Conservation (phyloP, 1,284 basidiomycete species). For the Boletus semigastroideus region DNA sequence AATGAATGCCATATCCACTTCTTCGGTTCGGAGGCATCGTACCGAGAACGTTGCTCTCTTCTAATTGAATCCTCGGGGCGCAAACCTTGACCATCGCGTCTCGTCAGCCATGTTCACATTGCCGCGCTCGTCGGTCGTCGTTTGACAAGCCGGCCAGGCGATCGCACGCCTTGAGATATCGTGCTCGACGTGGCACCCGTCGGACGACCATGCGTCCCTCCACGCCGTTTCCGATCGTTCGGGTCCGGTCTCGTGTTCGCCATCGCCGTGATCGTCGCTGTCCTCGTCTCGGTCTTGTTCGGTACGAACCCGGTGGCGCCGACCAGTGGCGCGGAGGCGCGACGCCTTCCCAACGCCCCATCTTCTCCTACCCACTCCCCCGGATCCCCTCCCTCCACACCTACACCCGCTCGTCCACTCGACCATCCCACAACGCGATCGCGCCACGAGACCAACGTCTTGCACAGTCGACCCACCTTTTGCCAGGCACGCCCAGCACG, state of each 20-base stretch:
- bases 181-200: conserved; percentile 8
- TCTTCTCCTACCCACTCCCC: too few relatives aligned
- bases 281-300: not conserved
- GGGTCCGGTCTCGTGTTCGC: not conserved
- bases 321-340: conserved; percentile 9
- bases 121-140: conserved; percentile 2
- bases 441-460: conserved; percentile 11
- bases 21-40: not conserved
- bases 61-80: not conserved
- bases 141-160: conserved; percentile 7
- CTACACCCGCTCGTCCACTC: not conserved
- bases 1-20: not conserved
- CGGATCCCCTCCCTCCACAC: too few relatives aligned
- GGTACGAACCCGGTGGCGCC: conserved; percentile 14
- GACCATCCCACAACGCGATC: not conserved
- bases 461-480: conserved; percentile 5
- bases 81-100: too few relatives aligned
- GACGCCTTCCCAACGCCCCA: too few relatives aligned
- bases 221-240: not conserved
- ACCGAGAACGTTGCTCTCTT: not conserved
- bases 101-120: too few relatives aligned
- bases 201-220: not conserved
- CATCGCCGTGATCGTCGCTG: not conserved
- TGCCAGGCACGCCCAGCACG: not conserved
- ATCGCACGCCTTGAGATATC: not conserved